Evolutionary conservation across 75 land plant genomes (phyloP), one percentile per base, ranked within the genome.

Genomic region (Larix kaempferi): DNA sequence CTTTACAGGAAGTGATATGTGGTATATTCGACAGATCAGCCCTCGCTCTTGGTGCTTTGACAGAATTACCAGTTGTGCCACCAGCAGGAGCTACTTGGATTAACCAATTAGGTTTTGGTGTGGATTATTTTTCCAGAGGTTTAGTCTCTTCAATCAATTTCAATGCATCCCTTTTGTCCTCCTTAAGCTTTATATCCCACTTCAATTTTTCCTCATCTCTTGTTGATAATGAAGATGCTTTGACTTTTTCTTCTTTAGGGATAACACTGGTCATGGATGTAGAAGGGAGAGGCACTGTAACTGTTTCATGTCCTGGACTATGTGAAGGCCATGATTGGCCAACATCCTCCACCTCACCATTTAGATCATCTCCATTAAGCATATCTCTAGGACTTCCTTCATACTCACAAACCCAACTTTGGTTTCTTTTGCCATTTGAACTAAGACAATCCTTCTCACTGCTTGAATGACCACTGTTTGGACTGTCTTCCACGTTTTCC

Each of bases 391-490:
- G 23, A 39, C 73, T 69, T 23, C 73, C 73, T 52, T 49, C 75
- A 74, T 54, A 54, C 35, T 74, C 57, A 74, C 57, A 52, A 13
- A 56, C 75, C 57, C 26, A 21, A 27, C 57, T 56, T 56, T 27
- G 75, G 75, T 25, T 27, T 0, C 14, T 49, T 74, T 74, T 74
- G 57, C 37, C 57, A 74, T 23, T 56, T 13, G 57, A 54, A 56
- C 19, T 23, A 15, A 56, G 26, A 37, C 81, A 65, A 56, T 83
- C 80, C 29, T 73, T 82, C 23, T 78, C 82, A 72, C 67, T 78
- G 74, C 74, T 80, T 25, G 78, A 74, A 8, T 71, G 79, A 26
- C 65, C 67, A 16, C 79, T 65, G 56, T 76, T 57, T 76, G 74
- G 67, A 56, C 27, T 59, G 71, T 66, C 77, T 39, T 33, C 65